Evolutionary conservation across 2,329 filamentous ascomycete species (phyloP), one percentile per base, ranked within the genome.

Genomic region (Dryadomyces quercivorus): DNA sequence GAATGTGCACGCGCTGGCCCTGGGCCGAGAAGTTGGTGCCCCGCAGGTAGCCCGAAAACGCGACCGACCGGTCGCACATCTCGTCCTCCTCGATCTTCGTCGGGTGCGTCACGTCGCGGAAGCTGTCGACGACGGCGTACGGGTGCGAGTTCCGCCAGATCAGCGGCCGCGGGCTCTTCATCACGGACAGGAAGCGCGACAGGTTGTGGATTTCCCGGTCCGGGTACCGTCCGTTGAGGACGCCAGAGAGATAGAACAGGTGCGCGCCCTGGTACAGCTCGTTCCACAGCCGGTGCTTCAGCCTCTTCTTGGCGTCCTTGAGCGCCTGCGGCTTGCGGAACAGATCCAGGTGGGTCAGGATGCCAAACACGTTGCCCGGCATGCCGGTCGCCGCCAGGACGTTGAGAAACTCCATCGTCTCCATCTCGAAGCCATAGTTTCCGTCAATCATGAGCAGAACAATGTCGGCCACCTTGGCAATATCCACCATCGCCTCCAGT

Each of bases 371-470:
- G 63, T 98, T 98, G 60, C 93, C 92, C 0, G 94, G 93, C 92
- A 98, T 97, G 68, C 93, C 93, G 34, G 88, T 95, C 2, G 89
- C 82, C n/a, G 88, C 86, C 51, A 98, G 75, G 18, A 96, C 84
- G 63, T 96, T 97, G 65, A 98, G 74, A 58, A 98, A 98, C 70
- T 98, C 93, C 93, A 98, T 98, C 0, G 93, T 98, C 76, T 98
- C 93, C 93, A 98, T 98, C 72, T 98, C 93, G 66, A 98, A 98
- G 15, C 93, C 94, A 64, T 87, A 98, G 71, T 97, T 97, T 55
- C 93, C 94, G 66, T 98, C 93, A 62, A 98, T 98, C 88, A 98
- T 93, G 55, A 98, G 78, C 51, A 98, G 77, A 6, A 97, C 88
- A 63, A 98, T 96, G 67, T 98, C 93, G 18, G 94, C 93, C 46